Evolutionary conservation across 805 yeast species (phyloP), one percentile per base, ranked within the genome.

Genomic region (Lipomyces yamadae): DNA sequence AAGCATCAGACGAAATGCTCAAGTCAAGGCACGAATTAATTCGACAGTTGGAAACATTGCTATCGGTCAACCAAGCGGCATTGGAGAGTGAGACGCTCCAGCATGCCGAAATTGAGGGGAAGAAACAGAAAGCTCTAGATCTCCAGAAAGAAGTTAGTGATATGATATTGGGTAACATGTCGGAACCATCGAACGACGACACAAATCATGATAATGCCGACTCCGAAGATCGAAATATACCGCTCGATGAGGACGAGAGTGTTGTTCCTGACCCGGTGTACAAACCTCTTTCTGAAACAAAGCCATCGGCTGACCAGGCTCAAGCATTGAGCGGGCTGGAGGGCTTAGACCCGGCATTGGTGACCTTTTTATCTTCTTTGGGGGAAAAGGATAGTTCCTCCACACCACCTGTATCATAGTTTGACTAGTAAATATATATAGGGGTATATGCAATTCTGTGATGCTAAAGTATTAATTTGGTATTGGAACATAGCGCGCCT

Each of bases 11-110:
- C 45, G 62, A 69, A 15, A 70, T 78, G 35, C 73, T 78, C 60
- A 56, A 68, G 10, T 45, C 70, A 18, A 67, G 76, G 29, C 58
- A 64, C 48, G 66, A 62, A 24, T 69, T 77, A 3, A 66, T 76
- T 5, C 70, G 61, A 8, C 78, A 77, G 52, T 74, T 80, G 15
- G 66, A 74, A 8, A 59, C 69, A 45, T 71, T 81, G 61, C 65
- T 78, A 55, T 68, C 68, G 3, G 62, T 73, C 3, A 72, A 74
- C 39, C 69, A 70, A n/a, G 71, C 71, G n/a, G 72, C 77, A 15
- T 57, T 76, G 61, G 67, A 65, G 4, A 57, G 74, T 50, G 66
- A 78, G 11, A 71, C 72, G n/a, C 75, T 72, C 52, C 74, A 74
- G 64, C 71, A 71, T 24, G 68, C 60, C 24, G 70, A 71, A 33